Base-by-base conservation (phyloP, 2,329 filamentous ascomycete species). In the Hypoxylon sp. region DNA sequence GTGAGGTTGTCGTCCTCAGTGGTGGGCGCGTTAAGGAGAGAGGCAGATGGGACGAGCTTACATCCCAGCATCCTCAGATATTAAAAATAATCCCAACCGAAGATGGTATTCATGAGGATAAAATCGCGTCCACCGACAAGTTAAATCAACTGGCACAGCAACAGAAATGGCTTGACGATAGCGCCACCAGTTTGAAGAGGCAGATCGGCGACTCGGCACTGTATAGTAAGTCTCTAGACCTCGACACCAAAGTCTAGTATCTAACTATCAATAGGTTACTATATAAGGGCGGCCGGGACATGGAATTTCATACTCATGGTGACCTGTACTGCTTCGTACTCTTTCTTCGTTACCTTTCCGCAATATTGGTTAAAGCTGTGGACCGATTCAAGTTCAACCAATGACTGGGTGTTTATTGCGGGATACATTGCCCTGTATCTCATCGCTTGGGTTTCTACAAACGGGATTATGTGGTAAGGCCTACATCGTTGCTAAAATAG, bases 1-100 rank as follows among this genome's bases (percentile, higher is more conserved):
- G 85, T 70, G 75, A 82, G 5, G 73, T 86, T 10, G 67, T 85
- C 14, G 73, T 82, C 3, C 77, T 86, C 1, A 76, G 78, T 46
- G 50, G 77, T 50, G 76, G 77, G 1, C 73, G 69, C 0, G 78
- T 85, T 6, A 63, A 71, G 8, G 78, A 83, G 29, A 80, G 82
- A 67, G 83, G 83, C 1, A 67, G 65, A 10, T 84, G 82, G 75
- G 73, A 79, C 5, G 73, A 78, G 2, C 71, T 84, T 13, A 76
- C 78, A 47, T 58, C 66, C 2, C 74, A 77, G 14, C 71, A 74
- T 14, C 75, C 76, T 5, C 75, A 78, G 42, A 77, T 82, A 10
- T 73, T 76, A 10, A 78, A 77, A 59, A 78, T 80, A 46, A 76
- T 81, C 44, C n/a, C 60, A 6, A 62, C 46, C 10, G 56, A 58